phyloP scores from a whole-genome alignment of 768 basidiomycete species.

The Boletus rufocinnamomeus region DNA sequence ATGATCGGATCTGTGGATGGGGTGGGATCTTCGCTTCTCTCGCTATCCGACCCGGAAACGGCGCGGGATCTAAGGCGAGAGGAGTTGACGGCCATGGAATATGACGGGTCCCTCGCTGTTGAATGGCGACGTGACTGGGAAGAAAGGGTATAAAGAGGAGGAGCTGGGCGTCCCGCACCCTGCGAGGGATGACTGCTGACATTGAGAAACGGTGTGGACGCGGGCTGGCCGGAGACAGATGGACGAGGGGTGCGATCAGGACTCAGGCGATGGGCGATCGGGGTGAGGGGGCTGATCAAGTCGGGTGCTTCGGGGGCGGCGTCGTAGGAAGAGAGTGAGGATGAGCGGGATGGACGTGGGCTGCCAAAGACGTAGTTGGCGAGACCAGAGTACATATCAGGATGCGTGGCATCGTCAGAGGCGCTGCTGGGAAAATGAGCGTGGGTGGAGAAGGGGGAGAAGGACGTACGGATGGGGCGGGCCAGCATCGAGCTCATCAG shows the following conservation, averaged over 20 bases:
- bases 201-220: conserved; percentile 3
- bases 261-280: conserved; percentile 26
- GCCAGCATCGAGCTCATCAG: conserved; percentile 26
- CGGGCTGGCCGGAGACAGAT: conserved; percentile 36
- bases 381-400: conserved; percentile 40
- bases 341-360: conserved; percentile 19
- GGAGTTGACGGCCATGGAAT: background rate
- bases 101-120: conserved; percentile 7
- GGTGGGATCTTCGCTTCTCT: conserved; percentile 41
- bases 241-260: conserved; percentile 48
- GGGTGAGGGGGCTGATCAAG: conserved; percentile 41
- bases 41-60: conserved; percentile 30
- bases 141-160: conserved; percentile 14
- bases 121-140: conserved; percentile 22
- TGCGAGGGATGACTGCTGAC: conserved; percentile 39
- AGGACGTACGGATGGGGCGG: conserved; percentile 4
- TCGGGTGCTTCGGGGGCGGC: conserved; percentile 23
- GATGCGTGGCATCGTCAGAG: background rate
- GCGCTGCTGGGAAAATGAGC: conserved; percentile 1
- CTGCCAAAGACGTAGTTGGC: conserved; percentile 47
- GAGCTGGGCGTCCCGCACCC: conserved; percentile 30
- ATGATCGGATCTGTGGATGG: conserved; percentile 34
- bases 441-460: background rate
- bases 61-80: conserved; percentile 9
- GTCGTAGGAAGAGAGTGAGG: conserved; percentile 20